Base-by-base conservation (phyloP, 495 filamentous ascomycete genomes). In the Rhizodiscina lignyota region DNA sequence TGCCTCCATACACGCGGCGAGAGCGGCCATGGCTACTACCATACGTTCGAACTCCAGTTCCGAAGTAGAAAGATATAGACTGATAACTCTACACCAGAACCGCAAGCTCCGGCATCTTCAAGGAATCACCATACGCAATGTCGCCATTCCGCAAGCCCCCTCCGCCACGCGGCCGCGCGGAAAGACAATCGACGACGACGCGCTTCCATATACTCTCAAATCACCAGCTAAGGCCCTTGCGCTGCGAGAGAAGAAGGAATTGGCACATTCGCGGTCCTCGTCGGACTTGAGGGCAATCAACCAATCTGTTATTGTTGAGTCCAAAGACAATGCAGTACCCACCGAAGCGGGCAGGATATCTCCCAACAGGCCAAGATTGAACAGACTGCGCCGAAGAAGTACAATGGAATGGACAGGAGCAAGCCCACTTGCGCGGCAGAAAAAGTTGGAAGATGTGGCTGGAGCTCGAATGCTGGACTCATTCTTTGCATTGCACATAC, bases 21-120 rank as follows among this genome's bases (percentile, higher is more conserved):
- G 64, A 69, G 32, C 49, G 53, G 41, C 62, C 62, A 19, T 63
- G 60, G 59, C 50, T 68, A n/a, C 50, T 68, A 18, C 62, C 66
- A 38, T 59, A 55, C 37, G 66, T 70, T 51, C 16, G 55, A 48
- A 40, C 19, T 41, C 30, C 45, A 38, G 40, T 13, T 18, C n/a
- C 27, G 8, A 12, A 27, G 10, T 10, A 6, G 5, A 10, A 27
- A 33, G 11, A 33, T 8, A 6, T 33, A 15, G 8, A 17, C 21
- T 28, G 15, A 23, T 36, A 6, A 36, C 17, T 8, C 10, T 27
- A 10, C 17, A 8, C 11, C 47, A 91, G 73, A 94, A 91, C 51
- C 75, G 85, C 45, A 86, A 78, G 53, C 65, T 97, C 19, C 74
- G 89, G 34, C 85, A 94, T 60, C 64, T 97, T 12, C 74, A 80